A percentile compares a stretch with the other conserved stretches of the same genome.
phyloP scores from a whole-genome alignment of 1,139 yeast genomes.

The Lipomyces yarrowii region DNA sequence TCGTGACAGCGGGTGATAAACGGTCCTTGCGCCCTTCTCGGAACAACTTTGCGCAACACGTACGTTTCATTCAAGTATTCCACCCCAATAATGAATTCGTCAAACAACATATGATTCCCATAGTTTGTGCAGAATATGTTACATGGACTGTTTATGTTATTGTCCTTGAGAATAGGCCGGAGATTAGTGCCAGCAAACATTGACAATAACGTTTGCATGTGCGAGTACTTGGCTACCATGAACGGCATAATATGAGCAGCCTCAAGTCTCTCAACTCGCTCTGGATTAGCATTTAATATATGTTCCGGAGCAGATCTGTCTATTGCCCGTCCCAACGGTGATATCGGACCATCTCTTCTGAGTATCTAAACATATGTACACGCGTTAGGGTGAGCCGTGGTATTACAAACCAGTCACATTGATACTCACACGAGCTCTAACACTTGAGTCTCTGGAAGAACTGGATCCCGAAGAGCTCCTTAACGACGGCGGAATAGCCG shows the following conservation, averaged over 20 bases:
- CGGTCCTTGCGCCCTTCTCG: background rate
- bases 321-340: background rate
- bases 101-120: background rate
- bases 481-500: background rate
- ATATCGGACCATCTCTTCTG: background rate
- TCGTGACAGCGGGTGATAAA: background rate
- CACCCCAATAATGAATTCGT: background rate
- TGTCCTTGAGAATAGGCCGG: background rate
- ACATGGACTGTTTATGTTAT: background rate
- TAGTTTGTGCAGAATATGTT: background rate
- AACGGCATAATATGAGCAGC: background rate
- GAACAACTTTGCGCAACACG: background rate
- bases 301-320: background rate
- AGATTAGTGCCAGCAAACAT: background rate
- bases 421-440: background rate
- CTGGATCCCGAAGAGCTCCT: background rate
- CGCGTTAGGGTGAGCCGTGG: background rate
- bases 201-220: background rate
- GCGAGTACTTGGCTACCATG: background rate
- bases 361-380: background rate
- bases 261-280: background rate
- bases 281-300: background rate
- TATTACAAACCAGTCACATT: too few relatives aligned
- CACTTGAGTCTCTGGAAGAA: background rate
- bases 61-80: background rate